phyloP scores from a whole-genome alignment of 805 yeast species.

The Candida xyloterini region DNA sequence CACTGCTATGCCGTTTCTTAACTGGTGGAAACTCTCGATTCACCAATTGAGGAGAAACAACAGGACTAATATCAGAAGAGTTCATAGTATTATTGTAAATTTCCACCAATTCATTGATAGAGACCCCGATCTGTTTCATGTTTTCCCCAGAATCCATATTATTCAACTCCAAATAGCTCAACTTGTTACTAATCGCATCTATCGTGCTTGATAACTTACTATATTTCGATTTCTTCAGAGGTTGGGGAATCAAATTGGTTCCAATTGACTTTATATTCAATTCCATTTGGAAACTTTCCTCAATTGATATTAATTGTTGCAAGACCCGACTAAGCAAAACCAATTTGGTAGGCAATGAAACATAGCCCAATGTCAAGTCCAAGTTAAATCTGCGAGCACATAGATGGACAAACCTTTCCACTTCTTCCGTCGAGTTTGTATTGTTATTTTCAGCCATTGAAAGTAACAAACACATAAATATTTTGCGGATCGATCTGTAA shows the following conservation, averaged over 20 bases:
- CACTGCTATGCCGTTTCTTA: conserved; percentile 29
- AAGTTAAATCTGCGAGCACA: conserved; percentile 22
- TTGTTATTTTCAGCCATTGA: conserved; percentile 18
- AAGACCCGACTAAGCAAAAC: conserved; percentile 15
- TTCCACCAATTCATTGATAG: conserved; percentile 16
- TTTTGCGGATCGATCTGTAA: conserved; percentile 20
- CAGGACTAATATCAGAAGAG: not conserved
- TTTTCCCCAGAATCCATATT: conserved; percentile 13
- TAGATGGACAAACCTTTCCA: conserved; percentile 8
- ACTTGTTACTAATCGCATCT: conserved; percentile 19
- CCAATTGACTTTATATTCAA: conserved; percentile 9
- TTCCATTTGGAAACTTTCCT: conserved; percentile 15
- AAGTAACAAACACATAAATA: conserved; percentile 24
- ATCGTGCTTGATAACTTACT: conserved; percentile 13
- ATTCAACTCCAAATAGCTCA: conserved; percentile 22
- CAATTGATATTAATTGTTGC: conserved; percentile 11
- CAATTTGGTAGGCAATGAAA: conserved; percentile 12
- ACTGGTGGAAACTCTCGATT: conserved; percentile 11
- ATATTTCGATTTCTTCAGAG: conserved; percentile 16
- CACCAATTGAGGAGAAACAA: conserved; percentile 8
- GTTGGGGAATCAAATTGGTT: not conserved
- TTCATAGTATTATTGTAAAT: conserved; percentile 11
- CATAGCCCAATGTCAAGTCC: conserved; percentile 1
- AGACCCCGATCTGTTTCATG: conserved; percentile 12
- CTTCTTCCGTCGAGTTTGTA: conserved; percentile 4